Evolutionary conservation across 805 yeast genomes (phyloP).

Genomic region (Yamadazyma laniorum): DNA sequence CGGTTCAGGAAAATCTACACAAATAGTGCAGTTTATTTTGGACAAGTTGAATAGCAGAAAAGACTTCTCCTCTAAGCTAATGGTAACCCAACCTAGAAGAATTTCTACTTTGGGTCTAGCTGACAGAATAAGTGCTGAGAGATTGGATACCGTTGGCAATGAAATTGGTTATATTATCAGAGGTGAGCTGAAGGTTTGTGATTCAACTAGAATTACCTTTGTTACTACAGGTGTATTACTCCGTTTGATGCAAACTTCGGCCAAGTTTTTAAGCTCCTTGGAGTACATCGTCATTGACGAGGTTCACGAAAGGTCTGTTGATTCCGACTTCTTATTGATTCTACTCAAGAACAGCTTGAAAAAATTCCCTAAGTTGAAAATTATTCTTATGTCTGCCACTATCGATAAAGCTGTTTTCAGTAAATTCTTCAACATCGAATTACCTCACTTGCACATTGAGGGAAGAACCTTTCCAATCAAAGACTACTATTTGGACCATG

Average conservation of each 20-base stretch:
- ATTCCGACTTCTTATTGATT: slow-evolving; percentile 80
- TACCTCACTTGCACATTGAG: slow-evolving; percentile 75
- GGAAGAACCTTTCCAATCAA: slow-evolving; percentile 93
- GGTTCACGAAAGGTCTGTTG: slow-evolving; percentile 95
- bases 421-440: slow-evolving; percentile 53
- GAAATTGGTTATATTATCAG: slow-evolving; percentile 89
- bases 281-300: slow-evolving; percentile 85
- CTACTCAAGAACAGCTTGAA: slow-evolving; percentile 62
- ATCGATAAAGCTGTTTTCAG: slow-evolving; percentile 69
- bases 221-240: slow-evolving; percentile 91
- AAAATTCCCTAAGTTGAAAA: slow-evolving; percentile 53
- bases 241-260: slow-evolving; percentile 65
- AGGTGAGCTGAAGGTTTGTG: slow-evolving; percentile 74
- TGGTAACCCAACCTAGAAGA: slow-evolving; percentile 95
- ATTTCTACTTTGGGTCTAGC: slow-evolving; percentile 94
- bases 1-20: slow-evolving; percentile 97
- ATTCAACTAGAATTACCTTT: slow-evolving; percentile 71
- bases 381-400: slow-evolving; percentile 92
- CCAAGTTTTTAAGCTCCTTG: slow-evolving; percentile 49
- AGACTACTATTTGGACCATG: slow-evolving; percentile 69
- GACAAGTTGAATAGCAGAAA: slow-evolving; percentile 57
- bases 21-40: slow-evolving; percentile 82
- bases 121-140: slow-evolving; percentile 85
- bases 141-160: slow-evolving; percentile 59
- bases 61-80: slow-evolving; percentile 55